Base-by-base conservation (phyloP, 495 filamentous ascomycete species). In the Daldinia decipiens region DNA sequence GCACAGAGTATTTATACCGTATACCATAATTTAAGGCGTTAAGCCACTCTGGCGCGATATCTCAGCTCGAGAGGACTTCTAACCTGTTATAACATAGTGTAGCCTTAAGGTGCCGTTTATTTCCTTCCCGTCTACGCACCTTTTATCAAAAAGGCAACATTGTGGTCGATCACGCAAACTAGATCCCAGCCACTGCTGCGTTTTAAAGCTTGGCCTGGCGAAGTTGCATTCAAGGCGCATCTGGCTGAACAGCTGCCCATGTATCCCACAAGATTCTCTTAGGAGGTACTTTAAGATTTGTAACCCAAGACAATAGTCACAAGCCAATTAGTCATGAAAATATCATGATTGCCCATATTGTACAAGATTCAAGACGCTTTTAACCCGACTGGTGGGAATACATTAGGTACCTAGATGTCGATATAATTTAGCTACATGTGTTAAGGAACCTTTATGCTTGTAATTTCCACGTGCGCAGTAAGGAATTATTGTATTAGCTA, bases 1-100 rank as follows among this genome's bases (percentile, higher is more conserved):
- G 17, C 11, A 24, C 19, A 47, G 9, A 24, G 3, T 11, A 47
- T 47, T 1, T 6, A 34, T 34, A 29, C 27, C 27, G 27, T 29
- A 6, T 29, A 29, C 27, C 5, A 3, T 29, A 29, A 29, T 29
- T 29, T 29, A 6, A 47, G 45, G 29, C 52, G 50, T 58, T 39
- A 40, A 71, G 69, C 53, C 59, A 63, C 47, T 51, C 21, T 31
- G 47, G 19, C 24, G 39, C 54, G 17, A 15, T 34, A 52, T 40
- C 56, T 68, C 50, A 68, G 65, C 70, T 72, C 54, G 3, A 21
- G 61, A 68, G 62, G 56, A 68, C 62, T 60, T 21, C 24, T 65
- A n/a, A 27, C 56, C 26, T 21, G 47, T 68, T 51, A 50, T 47
- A 56, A 36, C 56, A 27, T 59, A 45, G 58, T 27, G 31, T 57